Evolutionary conservation across 129 eudicot genomes (phyloP), one percentile per base, ranked within the genome.

Genomic region (Lactuca saligna): DNA sequence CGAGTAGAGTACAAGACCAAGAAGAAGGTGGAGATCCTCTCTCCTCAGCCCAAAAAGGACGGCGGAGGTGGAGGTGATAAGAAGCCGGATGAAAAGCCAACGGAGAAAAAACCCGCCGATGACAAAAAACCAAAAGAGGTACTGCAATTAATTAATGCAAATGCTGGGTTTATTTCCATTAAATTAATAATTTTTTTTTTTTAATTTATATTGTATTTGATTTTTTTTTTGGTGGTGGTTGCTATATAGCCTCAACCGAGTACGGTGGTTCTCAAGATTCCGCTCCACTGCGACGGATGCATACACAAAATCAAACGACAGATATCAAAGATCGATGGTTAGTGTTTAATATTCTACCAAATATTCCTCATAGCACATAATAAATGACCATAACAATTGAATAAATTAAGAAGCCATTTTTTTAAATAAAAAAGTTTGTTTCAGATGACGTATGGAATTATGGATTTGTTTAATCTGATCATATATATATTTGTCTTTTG

Each of bases 221-320:
- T 73, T 41, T 59, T 77, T 51, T 3, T 55, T 37, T 44, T 39
- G 48, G 51, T 32, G 56, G 76, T 78, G 55, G 59, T 63, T 70
- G 66, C 1, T 25, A 48, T 71, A 73, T 73, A 78, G 84, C 68
- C 78, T 69, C 80, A 72, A 51, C 63, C 68, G 48, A 77, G 78
- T 31, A 82, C 82, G 17, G 88, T 79, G 73, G 79, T 78, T 38
- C 31, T 86, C 35, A 86, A 86, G 81, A 79, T 80, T 63, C 80
- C 74, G 5, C 69, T 86, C 29, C 91, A 86, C 60, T 86, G 91
- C 63, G 87, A 86, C 7, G 91, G 91, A 48, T 86, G 91, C 68
- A 73, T 70, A 17, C 83, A 86, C 57, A 86, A 86, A 74, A 86
- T 86, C 10, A 82, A 76, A 55, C 76, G 79, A 14, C 54, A 70